Conservation (phyloP, 148 eudicot genomes). For the Chenopodium quinoa region DNA sequence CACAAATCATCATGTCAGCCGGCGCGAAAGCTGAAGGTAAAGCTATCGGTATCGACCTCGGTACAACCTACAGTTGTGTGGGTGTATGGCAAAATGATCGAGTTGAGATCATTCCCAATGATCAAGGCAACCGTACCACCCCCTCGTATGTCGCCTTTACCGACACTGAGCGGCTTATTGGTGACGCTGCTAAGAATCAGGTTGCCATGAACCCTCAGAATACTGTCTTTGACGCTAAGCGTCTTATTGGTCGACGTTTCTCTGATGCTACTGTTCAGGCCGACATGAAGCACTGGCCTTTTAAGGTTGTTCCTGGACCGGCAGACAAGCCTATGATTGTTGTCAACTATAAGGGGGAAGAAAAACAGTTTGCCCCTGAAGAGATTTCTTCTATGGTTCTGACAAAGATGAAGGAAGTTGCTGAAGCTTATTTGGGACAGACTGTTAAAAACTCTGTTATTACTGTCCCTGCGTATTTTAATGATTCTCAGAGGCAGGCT, state of each 20-base stretch:
- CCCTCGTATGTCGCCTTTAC: slow-evolving; percentile 27
- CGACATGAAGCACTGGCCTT: slow-evolving; percentile 29
- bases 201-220: slow-evolving; percentile 28
- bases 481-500: slow-evolving; percentile 26
- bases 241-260: slow-evolving; percentile 26
- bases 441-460: slow-evolving; percentile 17
- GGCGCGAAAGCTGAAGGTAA: slow-evolving; percentile 10
- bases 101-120: slow-evolving; percentile 30
- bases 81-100: slow-evolving; percentile 26
- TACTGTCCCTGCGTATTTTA: slow-evolving; percentile 27
- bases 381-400: slow-evolving; percentile 25
- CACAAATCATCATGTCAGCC: neutral
- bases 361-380: slow-evolving; percentile 23
- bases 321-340: slow-evolving; percentile 28
- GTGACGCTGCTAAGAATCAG: slow-evolving; percentile 28
- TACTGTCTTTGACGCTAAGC: slow-evolving; percentile 29
- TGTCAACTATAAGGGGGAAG: slow-evolving; percentile 21
- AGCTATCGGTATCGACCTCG: slow-evolving; percentile 28
- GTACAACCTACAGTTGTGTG: slow-evolving; percentile 31
- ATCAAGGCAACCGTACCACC: slow-evolving; percentile 29
- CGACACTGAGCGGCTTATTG: slow-evolving; percentile 26
- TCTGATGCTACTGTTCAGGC: slow-evolving; percentile 21
- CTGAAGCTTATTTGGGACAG: slow-evolving; percentile 24
- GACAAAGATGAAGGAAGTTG: slow-evolving; percentile 23
- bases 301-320: slow-evolving; percentile 25